Percentiles rank a stretch among this genome's conserved stretches.
Conservation (phyloP, 805 yeast species). For the Candida bentonensis region DNA sequence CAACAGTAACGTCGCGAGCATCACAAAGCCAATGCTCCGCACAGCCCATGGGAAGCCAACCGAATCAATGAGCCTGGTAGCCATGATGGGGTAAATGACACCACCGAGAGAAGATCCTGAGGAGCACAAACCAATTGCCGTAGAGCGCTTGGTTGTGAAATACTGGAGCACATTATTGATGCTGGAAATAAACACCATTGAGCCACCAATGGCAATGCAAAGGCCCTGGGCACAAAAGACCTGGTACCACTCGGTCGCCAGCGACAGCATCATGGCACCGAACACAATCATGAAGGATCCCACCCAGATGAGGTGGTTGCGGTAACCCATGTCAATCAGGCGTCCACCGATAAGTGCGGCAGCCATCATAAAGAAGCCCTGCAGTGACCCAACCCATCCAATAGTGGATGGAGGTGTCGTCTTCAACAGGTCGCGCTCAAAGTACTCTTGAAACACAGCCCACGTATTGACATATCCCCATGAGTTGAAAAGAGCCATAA, state of each 20-base stretch:
- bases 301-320: conserved; percentile 8
- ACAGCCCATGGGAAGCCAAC: conserved; percentile 38
- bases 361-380: conserved; percentile 16
- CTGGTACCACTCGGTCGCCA: conserved; percentile 32
- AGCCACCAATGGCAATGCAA: conserved; percentile 32
- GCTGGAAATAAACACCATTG: conserved; percentile 29
- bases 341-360: conserved; percentile 18
- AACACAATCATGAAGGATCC: conserved; percentile 16
- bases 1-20: conserved; percentile 16
- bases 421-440: conserved; percentile 13
- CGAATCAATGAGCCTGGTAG: conserved; percentile 25
- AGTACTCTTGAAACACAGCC: conserved; percentile 18
- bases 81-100: conserved; percentile 33
- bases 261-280: conserved; percentile 21
- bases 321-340: conserved; percentile 16
- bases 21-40: conserved; percentile 30
- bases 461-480: conserved; percentile 11
- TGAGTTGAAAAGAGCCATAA: conserved; percentile 6
- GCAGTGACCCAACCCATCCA: conserved; percentile 22
- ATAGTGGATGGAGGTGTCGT: conserved; percentile 17
- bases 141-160: conserved; percentile 28
- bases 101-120: conserved; percentile 41
- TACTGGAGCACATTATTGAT: conserved; percentile 31
- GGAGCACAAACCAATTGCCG: conserved; percentile 32
- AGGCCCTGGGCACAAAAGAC: conserved; percentile 39